phyloP scores from a whole-genome alignment of 805 yeast genomes.

The Suhomyces sp. region DNA sequence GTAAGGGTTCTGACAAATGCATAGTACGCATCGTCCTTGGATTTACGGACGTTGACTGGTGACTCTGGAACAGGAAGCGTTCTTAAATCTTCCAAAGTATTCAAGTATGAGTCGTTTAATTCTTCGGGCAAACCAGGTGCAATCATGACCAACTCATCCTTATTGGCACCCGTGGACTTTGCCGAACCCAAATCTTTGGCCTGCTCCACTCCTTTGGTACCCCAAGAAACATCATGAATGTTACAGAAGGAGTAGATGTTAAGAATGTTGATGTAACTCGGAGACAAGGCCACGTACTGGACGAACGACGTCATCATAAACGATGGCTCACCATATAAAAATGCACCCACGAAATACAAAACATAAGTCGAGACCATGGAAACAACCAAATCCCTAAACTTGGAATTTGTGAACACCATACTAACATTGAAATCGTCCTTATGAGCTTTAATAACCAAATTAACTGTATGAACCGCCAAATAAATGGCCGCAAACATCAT shows the following conservation, averaged over 20 bases:
- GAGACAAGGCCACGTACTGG: constrained; percentile 81
- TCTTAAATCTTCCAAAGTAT: constrained; percentile 59
- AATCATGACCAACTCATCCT: constrained; percentile 40
- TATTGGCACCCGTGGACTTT: constrained; percentile 45
- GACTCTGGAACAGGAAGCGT: constrained; percentile 34
- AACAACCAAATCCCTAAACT: constrained; percentile 84
- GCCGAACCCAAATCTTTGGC: constrained; percentile 82
- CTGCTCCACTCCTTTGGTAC: constrained; percentile 79
- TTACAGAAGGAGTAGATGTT: constrained; percentile 95
- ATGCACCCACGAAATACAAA: constrained; percentile 73
- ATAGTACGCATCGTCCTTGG: constrained; percentile 69
- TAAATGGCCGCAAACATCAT: constrained; percentile 84
- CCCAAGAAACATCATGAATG: constrained; percentile 96
- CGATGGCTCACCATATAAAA: constrained; percentile 85
- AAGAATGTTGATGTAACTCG: constrained; percentile 85
- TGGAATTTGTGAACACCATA: constrained; percentile 58
- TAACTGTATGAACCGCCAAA: constrained; percentile 71
- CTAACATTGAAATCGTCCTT: constrained; percentile 40
- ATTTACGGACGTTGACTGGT: constrained; percentile 23
- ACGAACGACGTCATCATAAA: constrained; percentile 85
- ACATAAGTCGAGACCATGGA: constrained; percentile 82
- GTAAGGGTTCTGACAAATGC: constrained; percentile 89
- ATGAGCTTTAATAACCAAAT: constrained; percentile 47
- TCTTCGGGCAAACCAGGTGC: constrained; percentile 72
- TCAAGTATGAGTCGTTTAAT: constrained; percentile 69